These are phyloP conservation scores for Dryadomyces sulphureus DNA, from an alignment of 2,329 filamentous ascomycete species.

Conservation along the genomic window DNA sequence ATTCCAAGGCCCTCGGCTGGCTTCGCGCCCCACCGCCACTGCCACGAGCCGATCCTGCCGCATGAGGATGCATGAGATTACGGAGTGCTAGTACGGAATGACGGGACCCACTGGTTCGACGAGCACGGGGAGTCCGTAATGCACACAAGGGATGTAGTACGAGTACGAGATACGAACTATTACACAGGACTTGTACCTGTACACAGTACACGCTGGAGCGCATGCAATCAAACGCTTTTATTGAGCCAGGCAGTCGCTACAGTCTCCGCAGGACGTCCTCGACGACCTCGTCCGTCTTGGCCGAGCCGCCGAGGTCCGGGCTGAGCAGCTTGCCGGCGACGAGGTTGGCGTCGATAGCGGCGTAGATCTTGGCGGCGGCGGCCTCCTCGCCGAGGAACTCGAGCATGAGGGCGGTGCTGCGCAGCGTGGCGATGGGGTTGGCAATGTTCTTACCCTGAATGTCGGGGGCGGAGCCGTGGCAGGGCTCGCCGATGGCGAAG, in stretches of 20 bases:
- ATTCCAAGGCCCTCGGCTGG: no score
- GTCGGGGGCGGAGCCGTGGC: conserved; percentile 90
- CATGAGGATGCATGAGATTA: no score
- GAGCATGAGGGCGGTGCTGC: conserved; percentile 86
- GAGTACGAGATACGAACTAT: no score
- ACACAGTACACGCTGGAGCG: no score
- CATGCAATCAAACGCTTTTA: background rate
- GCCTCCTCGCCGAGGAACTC: conserved; percentile 83
- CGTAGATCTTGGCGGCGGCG: conserved; percentile 80
- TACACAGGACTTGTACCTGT: background rate
- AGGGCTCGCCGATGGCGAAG: conserved; percentile 95
- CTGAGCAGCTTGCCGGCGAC: conserved; percentile 69
- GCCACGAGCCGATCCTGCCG: no score
- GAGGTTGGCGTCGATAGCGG: conserved; percentile 80
- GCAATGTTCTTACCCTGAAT: conserved; percentile 87
- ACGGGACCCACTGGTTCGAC: no score
- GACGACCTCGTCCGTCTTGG: conserved; percentile 74
- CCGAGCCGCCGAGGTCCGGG: conserved; percentile 80
- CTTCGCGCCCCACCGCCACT: no score
- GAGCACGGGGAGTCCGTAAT: no score
- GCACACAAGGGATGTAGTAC: no score
- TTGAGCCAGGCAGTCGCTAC: conserved; percentile 26
- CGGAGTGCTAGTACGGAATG: no score
- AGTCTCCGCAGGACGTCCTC: conserved; percentile 73
- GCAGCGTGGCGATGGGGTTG: conserved; percentile 89